Base-by-base conservation (phyloP, 2,329 filamentous ascomycete genomes). In the Neonectria sp. region DNA sequence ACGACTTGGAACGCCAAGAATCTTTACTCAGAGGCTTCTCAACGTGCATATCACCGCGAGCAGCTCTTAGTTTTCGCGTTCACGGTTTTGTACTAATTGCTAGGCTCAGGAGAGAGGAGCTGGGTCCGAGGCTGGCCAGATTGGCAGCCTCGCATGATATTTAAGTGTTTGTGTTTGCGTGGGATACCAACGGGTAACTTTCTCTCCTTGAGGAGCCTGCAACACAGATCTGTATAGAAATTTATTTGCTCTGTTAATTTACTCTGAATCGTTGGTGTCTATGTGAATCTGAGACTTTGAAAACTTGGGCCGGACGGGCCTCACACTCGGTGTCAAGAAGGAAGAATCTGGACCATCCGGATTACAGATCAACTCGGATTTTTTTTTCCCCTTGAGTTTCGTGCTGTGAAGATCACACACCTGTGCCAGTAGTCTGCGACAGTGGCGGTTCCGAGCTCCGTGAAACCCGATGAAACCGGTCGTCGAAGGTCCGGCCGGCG, bases 381-480 rank as follows among this genome's bases (percentile, higher is more conserved):
- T 24, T 21, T 6, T 8, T n/a, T 49, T 40, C 4, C 5, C 4
- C 11, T 33, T 15, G 46, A 17, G 55, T 58, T 35, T 58, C 45
- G 46, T n/a, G 31, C 24, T 21, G 7, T 25, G 55, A 13, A 31
- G 55, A 58, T 59, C 45, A 59, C 31, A 49, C 45, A 27, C 45
- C 17, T 13, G 24, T 45, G 27, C 49, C n/a, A 43, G 33, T 35
- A n/a, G 24, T 35, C 33, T 46, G 46, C 60, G 59, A 60, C 35
- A 17, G 33, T 43, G 43, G 43, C 24, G 21, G 31, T 27, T 21
- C 24, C 31, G 46, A 25, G 27, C 29, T n/a, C 4, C 21, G 37
- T 63, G 61, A 63, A 63, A 63, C 61, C 37, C 40, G 27, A 33
- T 63, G 55, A 63, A 63, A 63, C 61, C 61, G 61, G 61, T 43